Evolutionary conservation across 345 rosid species (phyloP).

Genomic region (Kernera saxatilis): DNA sequence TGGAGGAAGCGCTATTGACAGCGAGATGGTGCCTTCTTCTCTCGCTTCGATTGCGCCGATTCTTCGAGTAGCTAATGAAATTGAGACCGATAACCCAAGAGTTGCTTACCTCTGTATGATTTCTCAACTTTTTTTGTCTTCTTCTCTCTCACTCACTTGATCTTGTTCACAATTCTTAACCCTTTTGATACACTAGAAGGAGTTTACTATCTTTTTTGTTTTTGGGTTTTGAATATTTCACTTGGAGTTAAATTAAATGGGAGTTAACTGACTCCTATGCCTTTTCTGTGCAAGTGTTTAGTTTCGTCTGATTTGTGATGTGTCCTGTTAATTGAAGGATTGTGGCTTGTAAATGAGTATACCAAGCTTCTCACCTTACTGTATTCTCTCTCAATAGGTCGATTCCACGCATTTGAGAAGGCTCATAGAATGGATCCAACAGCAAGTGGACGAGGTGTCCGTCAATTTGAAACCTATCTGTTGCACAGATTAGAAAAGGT

Average conservation of each 20-base stretch:
- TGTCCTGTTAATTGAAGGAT: not conserved
- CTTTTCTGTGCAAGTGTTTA: not conserved
- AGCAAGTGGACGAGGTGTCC: constrained; percentile 77
- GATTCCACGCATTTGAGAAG: constrained; percentile 83
- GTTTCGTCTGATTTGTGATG: not conserved
- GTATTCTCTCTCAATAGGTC: constrained; percentile 45
- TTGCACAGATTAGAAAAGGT: constrained; percentile 82
- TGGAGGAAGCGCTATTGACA: constrained; percentile 55
- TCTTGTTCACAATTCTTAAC: not conserved
- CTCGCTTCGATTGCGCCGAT: constrained; percentile 56
- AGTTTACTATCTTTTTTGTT: not conserved
- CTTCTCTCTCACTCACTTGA: not conserved
- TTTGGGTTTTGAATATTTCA: not conserved
- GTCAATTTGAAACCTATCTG: constrained; percentile 87
- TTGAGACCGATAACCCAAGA: constrained; percentile 58
- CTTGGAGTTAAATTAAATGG: not conserved
- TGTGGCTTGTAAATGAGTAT: not conserved
- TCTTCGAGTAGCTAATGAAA: constrained; percentile 93
- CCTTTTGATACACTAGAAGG: not conserved
- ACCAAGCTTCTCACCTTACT: not conserved
- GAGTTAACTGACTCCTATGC: not conserved
- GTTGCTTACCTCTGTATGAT: constrained; percentile 86
- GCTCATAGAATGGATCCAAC: constrained; percentile 70
- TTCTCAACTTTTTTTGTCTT: too few species aligned
- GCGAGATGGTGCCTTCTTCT: constrained; percentile 92